phyloP scores from a whole-genome alignment of 352 stramenopile genomes.

The Globisporangium polare region DNA sequence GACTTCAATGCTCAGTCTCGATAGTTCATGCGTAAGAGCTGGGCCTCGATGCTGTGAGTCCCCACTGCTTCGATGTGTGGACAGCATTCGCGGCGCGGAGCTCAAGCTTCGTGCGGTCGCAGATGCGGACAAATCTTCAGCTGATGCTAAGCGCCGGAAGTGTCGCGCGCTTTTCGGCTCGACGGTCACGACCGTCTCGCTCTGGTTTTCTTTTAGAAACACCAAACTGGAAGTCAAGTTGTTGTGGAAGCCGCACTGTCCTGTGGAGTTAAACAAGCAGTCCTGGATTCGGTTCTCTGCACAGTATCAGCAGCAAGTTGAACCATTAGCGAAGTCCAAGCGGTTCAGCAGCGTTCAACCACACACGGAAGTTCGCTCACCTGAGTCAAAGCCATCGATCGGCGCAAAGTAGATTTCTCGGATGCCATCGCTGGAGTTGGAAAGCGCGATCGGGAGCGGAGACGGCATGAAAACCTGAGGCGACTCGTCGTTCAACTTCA shows the following conservation, averaged over 20 bases:
- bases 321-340: neutral
- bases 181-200: constrained; percentile 13
- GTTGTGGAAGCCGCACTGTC: constrained; percentile 28
- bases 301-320: neutral
- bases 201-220: constrained; percentile 23
- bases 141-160: constrained; percentile 12
- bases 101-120: neutral
- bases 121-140: neutral
- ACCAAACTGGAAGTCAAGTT: constrained; percentile 23
- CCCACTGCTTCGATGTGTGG: neutral
- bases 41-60: neutral
- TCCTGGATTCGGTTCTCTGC: constrained; percentile 4
- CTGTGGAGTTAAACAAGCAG: constrained; percentile 25
- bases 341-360: neutral
- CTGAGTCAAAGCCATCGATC: constrained; percentile 4
- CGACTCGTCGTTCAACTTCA: constrained; percentile 23
- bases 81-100: neutral
- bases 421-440: constrained; percentile 15
- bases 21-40: neutral
- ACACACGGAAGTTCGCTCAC: constrained; percentile 2
- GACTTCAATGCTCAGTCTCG: neutral
- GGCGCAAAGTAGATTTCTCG: constrained; percentile 22
- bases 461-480: constrained; percentile 15
- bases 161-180: constrained; percentile 9
- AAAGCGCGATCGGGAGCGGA: constrained; percentile 13